Evolutionary conservation across 192 early-diverging fungal species (phyloP).

Genomic region (Umbelopsis vinacea): DNA sequence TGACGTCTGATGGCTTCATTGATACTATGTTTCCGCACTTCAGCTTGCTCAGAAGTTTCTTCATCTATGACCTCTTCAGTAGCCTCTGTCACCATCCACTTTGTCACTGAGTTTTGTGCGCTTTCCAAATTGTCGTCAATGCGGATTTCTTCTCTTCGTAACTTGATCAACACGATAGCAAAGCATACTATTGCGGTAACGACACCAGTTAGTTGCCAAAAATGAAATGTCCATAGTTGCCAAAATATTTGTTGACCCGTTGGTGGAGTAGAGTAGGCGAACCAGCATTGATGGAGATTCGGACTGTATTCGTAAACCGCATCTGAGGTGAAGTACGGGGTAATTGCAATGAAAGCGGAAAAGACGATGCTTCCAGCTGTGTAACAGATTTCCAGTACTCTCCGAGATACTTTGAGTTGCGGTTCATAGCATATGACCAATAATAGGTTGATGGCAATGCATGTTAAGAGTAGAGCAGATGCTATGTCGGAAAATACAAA

Average conservation of each 20-base stretch:
- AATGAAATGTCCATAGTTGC: background rate
- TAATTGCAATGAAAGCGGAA: background rate
- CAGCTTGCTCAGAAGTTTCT: background rate
- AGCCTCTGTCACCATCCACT: background rate
- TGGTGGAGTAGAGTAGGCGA: background rate
- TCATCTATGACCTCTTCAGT: background rate
- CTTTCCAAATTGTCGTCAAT: background rate
- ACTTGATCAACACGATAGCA: background rate
- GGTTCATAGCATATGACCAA: background rate
- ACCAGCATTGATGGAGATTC: background rate
- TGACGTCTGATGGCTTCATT: background rate
- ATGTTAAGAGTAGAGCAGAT: background rate
- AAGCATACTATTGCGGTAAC: background rate
- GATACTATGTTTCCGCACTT: background rate
- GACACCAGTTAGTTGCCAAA: background rate
- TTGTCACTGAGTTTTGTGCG: background rate
- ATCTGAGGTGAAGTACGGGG: background rate
- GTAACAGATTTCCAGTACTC: background rate
- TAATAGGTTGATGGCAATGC: constrained; percentile 1
- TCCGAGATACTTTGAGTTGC: background rate
- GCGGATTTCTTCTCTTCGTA: constrained; percentile 1
- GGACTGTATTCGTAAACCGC: background rate
- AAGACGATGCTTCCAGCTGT: background rate
- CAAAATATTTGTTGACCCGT: background rate
- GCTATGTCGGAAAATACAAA: background rate